Evolutionary conservation across 768 basidiomycete genomes (phyloP), one percentile per base, ranked within the genome.

Genomic region (Daedalea quercina): DNA sequence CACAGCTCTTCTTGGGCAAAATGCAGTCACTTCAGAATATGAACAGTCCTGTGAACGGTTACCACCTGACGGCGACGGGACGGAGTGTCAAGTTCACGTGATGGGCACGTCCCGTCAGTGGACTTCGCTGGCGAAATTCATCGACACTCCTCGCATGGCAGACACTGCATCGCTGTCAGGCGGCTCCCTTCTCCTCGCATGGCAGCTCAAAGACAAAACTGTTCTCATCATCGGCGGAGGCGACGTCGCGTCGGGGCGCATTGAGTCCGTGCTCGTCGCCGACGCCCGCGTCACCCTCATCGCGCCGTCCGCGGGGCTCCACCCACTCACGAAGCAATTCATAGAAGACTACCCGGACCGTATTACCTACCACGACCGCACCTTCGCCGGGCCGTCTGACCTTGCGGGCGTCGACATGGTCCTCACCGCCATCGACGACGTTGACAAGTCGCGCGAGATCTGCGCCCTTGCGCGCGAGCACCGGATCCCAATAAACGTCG

Each of bases 191-290:
- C 79, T 97, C 37, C 73, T 97, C 57, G 95, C 96, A 33, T 96
- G 91, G 88, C 94, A 95, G 68, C 86, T 98, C 67, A 83, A 80
- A 53, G 72, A 77, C 60, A 92, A 89, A 60, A 77, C 73, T 19
- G 91, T 96, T 44, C 85, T 98, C 63, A 80, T 98, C 61, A 81
- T 98, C 59, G 96, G 96, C 41, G 96, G 95, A 9, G 96, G 96
- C 45, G 83, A 87, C 54, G 88, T 99, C 47, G 95, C 94, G 2
- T 84, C 92, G 2, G 82, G 89, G 48, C 84, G 96, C 50, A 78
- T 98, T 51, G 85, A 88, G 63, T 88, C 90, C 57, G 78, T 94
- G 59, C 85, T 99, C 58, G 74, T 74, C 50, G 82, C 93, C 9
- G 88, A 88, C 57, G 91, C 91, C 0, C 71, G 71, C 35, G 80